Evolutionary conservation across 768 basidiomycete species (phyloP), one percentile per base, ranked within the genome.

Genomic region (Kwoniella europaea): DNA sequence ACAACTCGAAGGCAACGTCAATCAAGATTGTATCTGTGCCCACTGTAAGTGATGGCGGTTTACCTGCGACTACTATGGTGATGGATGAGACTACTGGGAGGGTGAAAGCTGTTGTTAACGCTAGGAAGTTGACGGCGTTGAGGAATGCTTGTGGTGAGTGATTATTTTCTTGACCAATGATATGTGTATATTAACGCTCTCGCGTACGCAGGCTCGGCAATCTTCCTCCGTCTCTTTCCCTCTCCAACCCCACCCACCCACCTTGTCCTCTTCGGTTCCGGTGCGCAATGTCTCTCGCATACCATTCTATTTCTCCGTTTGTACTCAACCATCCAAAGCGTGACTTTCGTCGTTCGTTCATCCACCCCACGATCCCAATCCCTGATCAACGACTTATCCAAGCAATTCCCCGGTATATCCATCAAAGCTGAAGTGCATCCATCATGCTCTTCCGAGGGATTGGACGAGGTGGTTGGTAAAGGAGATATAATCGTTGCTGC

Each of bases 11-110:
- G 16, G 89, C 1, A 90, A 91, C 1, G 85, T 86, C 78, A 9
- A 72, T 92, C 70, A 95, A 97, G 83, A 87, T 92, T n/a, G 93
- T 92, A 3, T 90, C 89, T 35, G 86, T 93, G 1, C 93, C 93
- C 13, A 60, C 50, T 5, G 65, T 82, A 1, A 86, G 86, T 56
- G 76, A 73, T 20, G 80, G 85, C 2, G 93, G 94, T 0, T 79
- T 96, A 20, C 91, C 93, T 6, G 93, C 87, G 0, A 90, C 89
- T 0, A 95, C 91, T 0, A 80, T 93, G 53, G 87, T 94, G 2
- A 76, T 96, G 10, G 89, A 94, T 77, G 91, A 92, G 72, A 75
- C 70, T 1, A 89, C 88, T 0, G 93, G 93, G 1, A 84, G 85
- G 0, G 87, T 90, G n/a, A 90, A 87, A 71, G 92, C 91, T 0